Percentiles rank a stretch among this genome's conserved stretches.
These are phyloP conservation scores for Allodekkera sacchari DNA, from an alignment of 805 yeast genomes.

Conservation along the genomic window DNA sequence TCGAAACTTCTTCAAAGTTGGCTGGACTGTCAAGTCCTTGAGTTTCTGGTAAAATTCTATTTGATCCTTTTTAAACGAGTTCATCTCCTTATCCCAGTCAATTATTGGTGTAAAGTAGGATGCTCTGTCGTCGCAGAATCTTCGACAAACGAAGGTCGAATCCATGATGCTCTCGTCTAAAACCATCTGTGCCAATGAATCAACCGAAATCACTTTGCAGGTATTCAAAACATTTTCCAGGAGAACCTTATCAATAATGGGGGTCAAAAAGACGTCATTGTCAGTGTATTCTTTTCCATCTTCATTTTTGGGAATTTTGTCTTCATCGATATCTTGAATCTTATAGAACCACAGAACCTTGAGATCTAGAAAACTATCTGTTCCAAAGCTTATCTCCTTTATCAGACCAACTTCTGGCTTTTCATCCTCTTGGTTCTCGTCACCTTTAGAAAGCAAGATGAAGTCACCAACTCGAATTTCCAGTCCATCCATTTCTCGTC, in stretches of 20 bases:
- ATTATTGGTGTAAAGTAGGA: conserved; percentile 27
- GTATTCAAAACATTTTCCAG: conserved; percentile 34
- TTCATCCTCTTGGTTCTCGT: conserved; percentile 12
- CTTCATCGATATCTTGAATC: conserved; percentile 29
- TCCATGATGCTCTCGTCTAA: conserved; percentile 29
- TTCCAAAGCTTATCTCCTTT: conserved; percentile 44
- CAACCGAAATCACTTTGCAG: conserved; percentile 35
- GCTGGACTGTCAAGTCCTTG: conserved; percentile 22
- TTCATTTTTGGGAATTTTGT: conserved; percentile 19
- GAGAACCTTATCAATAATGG: conserved; percentile 36
- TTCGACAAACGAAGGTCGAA: conserved; percentile 30
- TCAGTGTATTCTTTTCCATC: conserved; percentile 13
- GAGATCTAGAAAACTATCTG: conserved; percentile 38
- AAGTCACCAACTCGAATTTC: conserved; percentile 47
- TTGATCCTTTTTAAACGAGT: conserved; percentile 18
- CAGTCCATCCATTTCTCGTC: conserved; percentile 38
- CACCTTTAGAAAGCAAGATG: conserved; percentile 25
- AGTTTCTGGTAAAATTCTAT: conserved; percentile 26
- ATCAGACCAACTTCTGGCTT: conserved; percentile 39
- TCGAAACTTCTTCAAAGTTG: conserved; percentile 14
- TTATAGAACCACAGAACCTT: conserved; percentile 41
- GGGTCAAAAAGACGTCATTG: conserved; percentile 49
- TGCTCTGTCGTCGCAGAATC: conserved; percentile 32
- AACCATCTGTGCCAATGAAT: conserved; percentile 26
- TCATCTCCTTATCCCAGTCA: conserved; percentile 30